Base-by-base conservation (phyloP, 2,329 filamentous ascomycete species). In the Stemphylium vesicarium region DNA sequence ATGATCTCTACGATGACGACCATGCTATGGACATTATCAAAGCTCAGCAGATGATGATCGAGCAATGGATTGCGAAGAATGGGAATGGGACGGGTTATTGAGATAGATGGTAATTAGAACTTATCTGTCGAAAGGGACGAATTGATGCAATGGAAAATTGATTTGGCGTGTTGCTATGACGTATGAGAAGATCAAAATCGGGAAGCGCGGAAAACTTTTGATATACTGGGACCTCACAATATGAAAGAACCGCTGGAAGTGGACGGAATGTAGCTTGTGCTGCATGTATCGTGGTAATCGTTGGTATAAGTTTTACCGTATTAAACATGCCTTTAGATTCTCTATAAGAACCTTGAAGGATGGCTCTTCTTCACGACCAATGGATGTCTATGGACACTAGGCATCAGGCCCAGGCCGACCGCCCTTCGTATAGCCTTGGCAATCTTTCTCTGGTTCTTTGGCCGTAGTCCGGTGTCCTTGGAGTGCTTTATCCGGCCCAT, bases 371-470 rank as follows among this genome's bases (percentile, higher is more conserved):
- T 74, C 51, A 74, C 35, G 22, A 74, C 71, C 56, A 74, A 41
- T 3, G 95, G 95, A 78, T 99, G 95, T 63, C 82, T 81, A 79
- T 99, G 91, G 50, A 96, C 89, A 74, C 88, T 96, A 20, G 95
- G 95, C 84, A 98, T 92, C 57, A 98, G 81, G 13, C 95, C 95
- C 71, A 97, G 84, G 1, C 93, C 95, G 68, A 98, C 88, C 16
- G 91, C 89, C 66, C 95, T 85, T 63, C 95, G 83, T 68, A 99
- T 90, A 48, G 96, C 94, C 81, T 96, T 97, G 59, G 94, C 90
- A 72, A 99, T 87, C 79, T 89, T 92, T 64, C 95, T 85, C 81
- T 99, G 95, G 81, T 98, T 98, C 63, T 91, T 89, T 2, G 90
- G 90, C 53, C 91, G 85, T 57, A 99, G 81, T 12, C 91, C 92